Evolutionary conservation across 345 rosid species (phyloP), one percentile per base, ranked within the genome.

Genomic region (Angophora floribunda): DNA sequence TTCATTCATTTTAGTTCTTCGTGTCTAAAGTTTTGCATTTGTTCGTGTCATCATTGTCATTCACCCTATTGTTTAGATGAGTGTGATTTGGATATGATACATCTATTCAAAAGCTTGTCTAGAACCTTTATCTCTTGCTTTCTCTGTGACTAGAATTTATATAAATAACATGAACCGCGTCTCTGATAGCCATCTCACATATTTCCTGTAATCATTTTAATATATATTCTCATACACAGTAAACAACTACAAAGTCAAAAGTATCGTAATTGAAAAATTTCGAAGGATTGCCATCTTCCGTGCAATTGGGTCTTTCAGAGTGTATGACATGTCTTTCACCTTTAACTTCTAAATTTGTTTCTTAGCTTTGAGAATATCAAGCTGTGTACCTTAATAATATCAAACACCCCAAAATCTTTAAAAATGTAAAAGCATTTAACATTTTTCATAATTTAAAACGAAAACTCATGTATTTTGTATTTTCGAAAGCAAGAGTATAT

Each of bases 151-250:
- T 11, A 57, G 1, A 57, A 14, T 3, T 4, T 57, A 59, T 59
- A 59, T 59, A 59, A 10, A 10, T 9, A 57, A 10, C 3, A 26
- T 2, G 30, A 10, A 26, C 7, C 2, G 26, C 14, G 3, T 59
- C 61, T 55, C 26, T 26, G 5, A 59, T 26, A 26, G 67, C 15
- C 67, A 59, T 12, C 15, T 26, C 32, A 2, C 7, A 12, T 61
- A 3, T 61, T 61, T 1, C 1, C 7, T 0, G 0, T 26, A 24
- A 24, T 59, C 15, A 1, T 59, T 1, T 1, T 59, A 30, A 14
- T 59, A 59, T 26, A 11, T 61, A 61, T 61, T 61, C 67, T 30
- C 67, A 28, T 61, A 30, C 26, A 61, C 26, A 61, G 32, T 61
- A 61, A n/a, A 28, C 32, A 61, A 26, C 4, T 61, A 12, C 3